These are phyloP conservation scores for Comarum palustre DNA, from an alignment of 306 rosid genomes.

Conservation along the genomic window DNA sequence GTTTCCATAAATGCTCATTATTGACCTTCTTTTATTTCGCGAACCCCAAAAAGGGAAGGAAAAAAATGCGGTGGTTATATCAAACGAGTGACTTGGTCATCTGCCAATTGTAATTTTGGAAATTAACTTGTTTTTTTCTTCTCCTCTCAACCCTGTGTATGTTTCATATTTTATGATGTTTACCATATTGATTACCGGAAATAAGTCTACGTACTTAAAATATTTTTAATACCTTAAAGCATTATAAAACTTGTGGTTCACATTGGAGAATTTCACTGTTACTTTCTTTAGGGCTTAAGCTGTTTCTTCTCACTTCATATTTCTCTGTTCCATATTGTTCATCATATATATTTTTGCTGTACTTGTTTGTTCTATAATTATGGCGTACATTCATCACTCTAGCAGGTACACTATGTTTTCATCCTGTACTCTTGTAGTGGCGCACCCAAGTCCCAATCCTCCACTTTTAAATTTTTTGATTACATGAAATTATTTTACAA, in stretches of 20 bases:
- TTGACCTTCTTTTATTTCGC: not conserved
- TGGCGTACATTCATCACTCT: not conserved
- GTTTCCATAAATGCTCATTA: not conserved
- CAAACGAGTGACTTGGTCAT: not conserved
- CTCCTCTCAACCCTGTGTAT: not conserved
- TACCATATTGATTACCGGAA: not conserved
- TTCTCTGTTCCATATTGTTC: not conserved
- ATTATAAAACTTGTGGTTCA: not conserved
- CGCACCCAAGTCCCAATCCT: not conserved
- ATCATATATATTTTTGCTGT: not conserved
- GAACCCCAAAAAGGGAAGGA: not conserved
- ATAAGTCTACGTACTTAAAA: not conserved
- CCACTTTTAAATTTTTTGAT: not conserved
- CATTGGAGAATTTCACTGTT: not conserved
- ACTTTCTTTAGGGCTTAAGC: not conserved
- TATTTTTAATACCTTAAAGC: not conserved
- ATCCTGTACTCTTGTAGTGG: constrained; percentile 1
- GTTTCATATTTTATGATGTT: not conserved
- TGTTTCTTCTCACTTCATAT: not conserved
- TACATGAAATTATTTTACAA: not conserved
- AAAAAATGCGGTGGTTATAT: not conserved
- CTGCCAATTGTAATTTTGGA: not conserved
- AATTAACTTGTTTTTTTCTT: not conserved
- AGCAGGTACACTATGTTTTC: not conserved
- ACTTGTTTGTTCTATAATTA: not conserved